phyloP scores from a whole-genome alignment of 352 stramenopile genomes.

The Aphanomyces euteiches region DNA sequence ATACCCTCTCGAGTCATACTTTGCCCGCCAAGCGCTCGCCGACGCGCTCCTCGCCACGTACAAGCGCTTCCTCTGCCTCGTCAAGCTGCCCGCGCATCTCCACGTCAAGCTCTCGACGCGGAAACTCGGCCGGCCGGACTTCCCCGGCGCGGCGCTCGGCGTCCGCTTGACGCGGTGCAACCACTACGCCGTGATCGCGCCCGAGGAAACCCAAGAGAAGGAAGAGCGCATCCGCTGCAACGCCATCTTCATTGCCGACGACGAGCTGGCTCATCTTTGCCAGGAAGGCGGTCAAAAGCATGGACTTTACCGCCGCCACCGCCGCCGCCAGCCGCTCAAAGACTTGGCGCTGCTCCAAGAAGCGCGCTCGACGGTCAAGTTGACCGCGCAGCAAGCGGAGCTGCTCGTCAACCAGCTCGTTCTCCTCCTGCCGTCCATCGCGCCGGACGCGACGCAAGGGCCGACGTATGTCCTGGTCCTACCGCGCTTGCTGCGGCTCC shows the following conservation, averaged over 20 bases:
- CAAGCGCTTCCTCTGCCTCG: slow-evolving; percentile 19
- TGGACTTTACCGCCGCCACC: neutral
- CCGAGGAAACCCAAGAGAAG: neutral
- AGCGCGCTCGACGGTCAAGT: neutral
- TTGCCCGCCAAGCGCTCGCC: neutral
- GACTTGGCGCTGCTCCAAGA: neutral
- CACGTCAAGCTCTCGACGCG: neutral
- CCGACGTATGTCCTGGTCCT: slow-evolving; percentile 3
- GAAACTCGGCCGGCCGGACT: neutral
- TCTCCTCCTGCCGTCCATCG: neutral
- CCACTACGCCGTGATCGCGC: slow-evolving; percentile 15
- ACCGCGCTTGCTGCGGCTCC: neutral
- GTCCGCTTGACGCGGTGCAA: slow-evolving; percentile 7
- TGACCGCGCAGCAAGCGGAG: slow-evolving; percentile 18
- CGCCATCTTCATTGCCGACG: slow-evolving; percentile 16
- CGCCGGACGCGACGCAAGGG: neutral
- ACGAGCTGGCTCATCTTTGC: slow-evolving; percentile 14
- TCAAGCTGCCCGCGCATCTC: slow-evolving; percentile 3
- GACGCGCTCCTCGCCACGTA: slow-evolving; percentile 19
- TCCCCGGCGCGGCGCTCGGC: neutral
- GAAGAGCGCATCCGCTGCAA: neutral
- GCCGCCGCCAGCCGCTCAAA: slow-evolving; percentile 1
- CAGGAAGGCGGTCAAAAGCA: neutral
- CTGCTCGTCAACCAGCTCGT: slow-evolving; percentile 1
- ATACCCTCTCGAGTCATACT: slow-evolving; percentile 5